Conservation (phyloP, 495 filamentous ascomycete genomes). For the Penicillium parvum region DNA sequence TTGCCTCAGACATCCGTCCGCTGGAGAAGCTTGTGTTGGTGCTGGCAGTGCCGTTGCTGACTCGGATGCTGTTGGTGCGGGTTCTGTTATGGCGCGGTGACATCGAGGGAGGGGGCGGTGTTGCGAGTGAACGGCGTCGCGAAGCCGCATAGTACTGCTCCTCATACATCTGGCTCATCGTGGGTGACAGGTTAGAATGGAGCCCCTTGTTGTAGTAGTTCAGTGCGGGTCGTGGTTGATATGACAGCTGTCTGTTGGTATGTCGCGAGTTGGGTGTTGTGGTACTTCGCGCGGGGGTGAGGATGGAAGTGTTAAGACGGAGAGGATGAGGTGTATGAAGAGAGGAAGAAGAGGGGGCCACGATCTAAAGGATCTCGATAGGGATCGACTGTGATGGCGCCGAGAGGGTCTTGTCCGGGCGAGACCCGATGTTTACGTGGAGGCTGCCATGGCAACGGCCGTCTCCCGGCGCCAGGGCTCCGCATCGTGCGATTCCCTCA, state of each 20-base stretch:
- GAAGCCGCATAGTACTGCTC: conserved; percentile 48
- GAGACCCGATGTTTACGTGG: conserved; percentile 39
- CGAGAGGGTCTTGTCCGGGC: conserved; percentile 21
- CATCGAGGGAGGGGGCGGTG: conserved; percentile 44
- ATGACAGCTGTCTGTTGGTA: conserved; percentile 11
- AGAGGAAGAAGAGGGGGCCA: conserved; percentile 10
- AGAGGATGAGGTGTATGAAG: conserved; percentile 2
- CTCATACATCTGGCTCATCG: conserved; percentile 46
- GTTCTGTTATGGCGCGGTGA: conserved; percentile 47
- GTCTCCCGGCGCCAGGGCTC: conserved; percentile 31
- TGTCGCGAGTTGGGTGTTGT: not conserved
- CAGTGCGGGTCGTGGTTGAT: conserved; percentile 12
- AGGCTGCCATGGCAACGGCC: conserved; percentile 45
- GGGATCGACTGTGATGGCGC: conserved; percentile 17
- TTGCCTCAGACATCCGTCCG: conserved; percentile 65
- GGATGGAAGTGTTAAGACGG: not conserved
- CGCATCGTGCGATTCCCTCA: conserved; percentile 9
- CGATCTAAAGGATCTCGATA: conserved; percentile 24
- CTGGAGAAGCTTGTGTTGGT: conserved; percentile 66
- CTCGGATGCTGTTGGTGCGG: conserved; percentile 57
- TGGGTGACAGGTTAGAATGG: conserved; percentile 18
- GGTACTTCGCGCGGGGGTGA: not conserved
- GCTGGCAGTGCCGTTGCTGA: conserved; percentile 79
- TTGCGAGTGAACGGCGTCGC: conserved; percentile 46
- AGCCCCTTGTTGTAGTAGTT: conserved; percentile 12